Conservation (phyloP, 2,329 filamentous ascomycete species). For the Paramyrothecium roridum region DNA sequence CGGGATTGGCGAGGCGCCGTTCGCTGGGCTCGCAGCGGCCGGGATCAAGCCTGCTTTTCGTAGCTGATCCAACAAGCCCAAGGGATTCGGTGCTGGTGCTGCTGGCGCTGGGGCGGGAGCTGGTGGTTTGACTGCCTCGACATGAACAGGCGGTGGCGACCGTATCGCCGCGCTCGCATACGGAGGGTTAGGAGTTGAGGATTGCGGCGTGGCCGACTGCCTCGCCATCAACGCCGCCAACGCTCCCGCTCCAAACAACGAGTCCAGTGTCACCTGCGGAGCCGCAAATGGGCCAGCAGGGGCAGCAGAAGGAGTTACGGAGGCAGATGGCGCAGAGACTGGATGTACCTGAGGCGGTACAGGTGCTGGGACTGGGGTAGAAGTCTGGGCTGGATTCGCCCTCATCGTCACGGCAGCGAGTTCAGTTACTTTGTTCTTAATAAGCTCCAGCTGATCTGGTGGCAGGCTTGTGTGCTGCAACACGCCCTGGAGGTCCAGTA, state of each 20-base stretch:
- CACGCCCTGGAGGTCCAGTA: constrained; percentile 74
- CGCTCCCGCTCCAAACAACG: constrained; percentile 57
- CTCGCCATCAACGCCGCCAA: constrained; percentile 57
- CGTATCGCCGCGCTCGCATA: constrained; percentile 37
- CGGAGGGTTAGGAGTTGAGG: constrained; percentile 38
- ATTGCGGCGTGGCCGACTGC: constrained; percentile 47
- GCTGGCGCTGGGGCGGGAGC: constrained; percentile 24
- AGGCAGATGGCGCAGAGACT: constrained; percentile 22
- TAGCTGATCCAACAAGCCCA: constrained; percentile 64
- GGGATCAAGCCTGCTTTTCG: constrained; percentile 65
- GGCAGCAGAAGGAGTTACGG: constrained; percentile 26
- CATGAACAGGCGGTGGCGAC: constrained; percentile 45
- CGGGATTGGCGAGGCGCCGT: constrained; percentile 27
- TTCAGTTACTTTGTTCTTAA: constrained; percentile 80
- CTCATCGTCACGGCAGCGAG: constrained; percentile 63
- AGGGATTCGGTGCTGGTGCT: constrained; percentile 42
- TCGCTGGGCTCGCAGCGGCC: constrained; percentile 35
- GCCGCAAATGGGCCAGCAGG: constrained; percentile 24
- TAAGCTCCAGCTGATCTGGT: constrained; percentile 76
- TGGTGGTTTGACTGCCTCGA: constrained; percentile 29
- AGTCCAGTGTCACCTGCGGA: constrained; percentile 50
- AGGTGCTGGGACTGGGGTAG: constrained; percentile 34
- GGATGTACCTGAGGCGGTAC: constrained; percentile 25
- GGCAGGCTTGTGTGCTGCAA: constrained; percentile 75
- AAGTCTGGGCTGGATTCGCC: constrained; percentile 39